A percentile compares a stretch with the other conserved stretches of the same genome.
These are phyloP conservation scores for Xylariaceae sp. DNA, from an alignment of 2,329 filamentous ascomycete species.

Conservation along the genomic window DNA sequence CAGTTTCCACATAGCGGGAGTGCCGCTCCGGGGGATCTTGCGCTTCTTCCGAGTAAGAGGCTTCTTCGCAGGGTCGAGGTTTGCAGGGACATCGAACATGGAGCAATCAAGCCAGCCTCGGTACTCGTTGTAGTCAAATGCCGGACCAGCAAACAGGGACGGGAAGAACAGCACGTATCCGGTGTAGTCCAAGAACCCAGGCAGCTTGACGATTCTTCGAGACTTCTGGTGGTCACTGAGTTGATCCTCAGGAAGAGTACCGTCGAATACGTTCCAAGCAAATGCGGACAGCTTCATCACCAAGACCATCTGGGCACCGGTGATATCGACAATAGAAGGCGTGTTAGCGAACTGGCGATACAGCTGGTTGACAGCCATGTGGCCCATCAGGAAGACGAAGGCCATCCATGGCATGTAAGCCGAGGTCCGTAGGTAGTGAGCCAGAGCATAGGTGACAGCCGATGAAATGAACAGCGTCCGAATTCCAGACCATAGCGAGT, in stretches of 20 bases:
- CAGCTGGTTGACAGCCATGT: conserved; percentile 90
- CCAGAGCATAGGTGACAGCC: conserved; percentile 74
- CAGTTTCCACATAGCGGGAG: conserved; percentile 75
- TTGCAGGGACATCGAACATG: conserved; percentile 84
- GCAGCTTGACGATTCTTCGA: conserved; percentile 69
- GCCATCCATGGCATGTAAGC: conserved; percentile 97
- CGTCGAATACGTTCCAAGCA: conserved; percentile 97
- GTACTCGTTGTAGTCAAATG: conserved; percentile 94
- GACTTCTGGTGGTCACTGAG: conserved; percentile 86
- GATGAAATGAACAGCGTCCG: conserved; percentile 75
- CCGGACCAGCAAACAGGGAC: conserved; percentile 78
- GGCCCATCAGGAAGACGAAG: conserved; percentile 90
- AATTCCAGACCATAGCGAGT: conserved; percentile 83
- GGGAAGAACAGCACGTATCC: conserved; percentile 97
- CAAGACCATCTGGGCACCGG: conserved; percentile 94
- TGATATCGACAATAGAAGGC: conserved; percentile 73
- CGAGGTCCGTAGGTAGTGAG: conserved; percentile 69
- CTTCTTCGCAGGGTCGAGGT: conserved; percentile 77
- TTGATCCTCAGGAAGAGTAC: conserved; percentile 68
- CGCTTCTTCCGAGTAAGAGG: conserved; percentile 84
- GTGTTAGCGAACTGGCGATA: conserved; percentile 66
- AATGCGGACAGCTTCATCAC: conserved; percentile 97
- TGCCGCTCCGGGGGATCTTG: conserved; percentile 85
- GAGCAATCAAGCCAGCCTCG: conserved; percentile 85
- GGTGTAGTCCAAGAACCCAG: conserved; percentile 70